A percentile compares a stretch with the other conserved stretches of the same genome.
Conservation (phyloP, 371 early-diverging fungal genomes). For the Circinella minor region DNA sequence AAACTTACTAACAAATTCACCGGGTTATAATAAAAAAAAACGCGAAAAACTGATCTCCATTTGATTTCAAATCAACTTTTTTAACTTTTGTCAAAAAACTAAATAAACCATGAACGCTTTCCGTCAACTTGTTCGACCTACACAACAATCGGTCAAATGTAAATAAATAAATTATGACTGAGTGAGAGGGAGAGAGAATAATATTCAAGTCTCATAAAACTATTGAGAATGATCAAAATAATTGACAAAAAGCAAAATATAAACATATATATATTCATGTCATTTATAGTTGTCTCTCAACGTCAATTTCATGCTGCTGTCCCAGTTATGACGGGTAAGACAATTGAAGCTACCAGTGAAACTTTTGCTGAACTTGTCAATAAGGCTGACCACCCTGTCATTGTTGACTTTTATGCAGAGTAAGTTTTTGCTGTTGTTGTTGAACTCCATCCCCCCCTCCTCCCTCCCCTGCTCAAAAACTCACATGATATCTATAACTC, state of each 20-base stretch:
- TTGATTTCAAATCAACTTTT: constrained; percentile 2
- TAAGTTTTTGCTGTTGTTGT: constrained; percentile 30
- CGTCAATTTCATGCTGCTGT: constrained; percentile 31
- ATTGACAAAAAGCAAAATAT: too few species aligned
- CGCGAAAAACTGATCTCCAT: background rate
- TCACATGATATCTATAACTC: background rate
- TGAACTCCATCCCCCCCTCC: too few species aligned
- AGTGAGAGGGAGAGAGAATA: too few species aligned
- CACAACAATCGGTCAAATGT: constrained; percentile 8
- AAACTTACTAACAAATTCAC: background rate
- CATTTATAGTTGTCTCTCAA: background rate
- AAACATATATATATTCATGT: too few species aligned
- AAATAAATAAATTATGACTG: background rate
- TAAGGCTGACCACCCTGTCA: constrained; percentile 63
- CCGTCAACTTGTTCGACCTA: constrained; percentile 9
- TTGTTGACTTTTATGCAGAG: constrained; percentile 86
- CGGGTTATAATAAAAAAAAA: background rate
- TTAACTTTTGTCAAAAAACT: too few species aligned
- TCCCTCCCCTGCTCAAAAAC: too few species aligned
- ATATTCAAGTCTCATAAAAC: background rate
- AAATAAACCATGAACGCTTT: constrained; percentile 12
- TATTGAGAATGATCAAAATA: too few species aligned
- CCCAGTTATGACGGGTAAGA: constrained; percentile 47
- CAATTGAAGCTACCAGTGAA: constrained; percentile 50
- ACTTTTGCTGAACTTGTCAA: constrained; percentile 57